Evolutionary conservation across 2,329 filamentous ascomycete species (phyloP).

Genomic region (Botrytis elliptica): DNA sequence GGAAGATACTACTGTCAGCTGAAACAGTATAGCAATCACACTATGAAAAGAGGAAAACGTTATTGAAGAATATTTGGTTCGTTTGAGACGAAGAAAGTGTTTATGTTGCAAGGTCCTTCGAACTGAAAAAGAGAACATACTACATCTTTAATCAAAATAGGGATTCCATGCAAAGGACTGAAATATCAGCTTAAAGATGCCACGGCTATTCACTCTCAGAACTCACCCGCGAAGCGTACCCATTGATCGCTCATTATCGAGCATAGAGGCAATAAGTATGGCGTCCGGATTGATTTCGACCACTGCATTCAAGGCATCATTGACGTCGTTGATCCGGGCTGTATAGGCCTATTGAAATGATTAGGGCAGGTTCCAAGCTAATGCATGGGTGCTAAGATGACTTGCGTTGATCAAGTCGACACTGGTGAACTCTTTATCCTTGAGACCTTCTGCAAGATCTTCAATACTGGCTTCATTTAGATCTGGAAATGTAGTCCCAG

Average conservation of each 20-base stretch:
- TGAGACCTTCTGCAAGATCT: too few relatives aligned
- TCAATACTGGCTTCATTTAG: too few relatives aligned
- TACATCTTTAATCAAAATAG: constrained; percentile 59
- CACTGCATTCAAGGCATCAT: constrained; percentile 22
- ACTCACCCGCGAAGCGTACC: neutral
- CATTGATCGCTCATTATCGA: constrained; percentile 28
- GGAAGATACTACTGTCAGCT: neutral
- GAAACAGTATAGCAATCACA: neutral
- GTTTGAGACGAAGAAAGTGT: neutral
- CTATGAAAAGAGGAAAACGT: neutral
- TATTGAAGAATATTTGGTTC: neutral
- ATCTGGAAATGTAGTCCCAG: too few relatives aligned
- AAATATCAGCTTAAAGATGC: neutral
- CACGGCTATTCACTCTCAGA: neutral
- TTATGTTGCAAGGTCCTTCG: neutral
- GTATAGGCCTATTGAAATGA: constrained; percentile 13
- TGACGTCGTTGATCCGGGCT: constrained; percentile 22
- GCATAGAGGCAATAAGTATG: constrained; percentile 26
- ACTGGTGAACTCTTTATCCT: too few relatives aligned
- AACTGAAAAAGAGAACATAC: constrained; percentile 47
- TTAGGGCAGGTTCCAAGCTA: too few relatives aligned
- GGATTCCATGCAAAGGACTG: constrained; percentile 53
- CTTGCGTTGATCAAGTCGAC: too few relatives aligned
- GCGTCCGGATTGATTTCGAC: constrained; percentile 34
- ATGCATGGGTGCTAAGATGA: too few relatives aligned